These are phyloP conservation scores for Sherardia arvensis DNA, from an alignment of 257 asterid genomes.

Conservation along the genomic window DNA sequence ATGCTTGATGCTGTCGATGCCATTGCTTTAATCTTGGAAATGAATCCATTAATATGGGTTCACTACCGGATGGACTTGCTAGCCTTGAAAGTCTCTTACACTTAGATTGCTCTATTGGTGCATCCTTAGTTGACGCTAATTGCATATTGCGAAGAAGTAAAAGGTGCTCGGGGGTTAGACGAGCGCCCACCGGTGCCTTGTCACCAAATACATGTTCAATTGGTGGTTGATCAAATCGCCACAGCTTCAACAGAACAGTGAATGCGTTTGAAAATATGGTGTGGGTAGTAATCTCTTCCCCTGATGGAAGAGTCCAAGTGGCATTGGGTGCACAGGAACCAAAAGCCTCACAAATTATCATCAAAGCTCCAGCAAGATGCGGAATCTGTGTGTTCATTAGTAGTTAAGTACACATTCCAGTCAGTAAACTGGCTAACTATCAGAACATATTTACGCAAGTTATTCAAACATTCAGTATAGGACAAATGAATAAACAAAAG, in stretches of 20 bases:
- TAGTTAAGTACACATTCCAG: conserved; percentile 7
- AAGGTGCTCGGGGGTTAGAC: conserved; percentile 74
- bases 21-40: conserved; percentile 87
- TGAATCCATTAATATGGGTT: conserved; percentile 67
- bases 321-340: conserved; percentile 83
- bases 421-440: neutral
- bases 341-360: conserved; percentile 92
- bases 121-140: conserved; percentile 42
- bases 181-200: conserved; percentile 61
- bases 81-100: conserved; percentile 42
- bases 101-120: conserved; percentile 36
- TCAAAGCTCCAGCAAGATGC: conserved; percentile 89
- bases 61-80: conserved; percentile 41
- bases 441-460: no score
- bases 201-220: conserved; percentile 63
- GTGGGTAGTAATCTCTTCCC: conserved; percentile 74
- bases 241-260: conserved; percentile 72
- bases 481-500: neutral
- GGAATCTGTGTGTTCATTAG: conserved; percentile 55
- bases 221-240: conserved; percentile 96
- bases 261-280: conserved; percentile 90
- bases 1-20: conserved; percentile 87
- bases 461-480: neutral
- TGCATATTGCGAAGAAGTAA: conserved; percentile 67
- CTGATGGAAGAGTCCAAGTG: conserved; percentile 66